Base-by-base conservation (phyloP, 169 alveolate genomes). In the Miamiensis avidus region DNA sequence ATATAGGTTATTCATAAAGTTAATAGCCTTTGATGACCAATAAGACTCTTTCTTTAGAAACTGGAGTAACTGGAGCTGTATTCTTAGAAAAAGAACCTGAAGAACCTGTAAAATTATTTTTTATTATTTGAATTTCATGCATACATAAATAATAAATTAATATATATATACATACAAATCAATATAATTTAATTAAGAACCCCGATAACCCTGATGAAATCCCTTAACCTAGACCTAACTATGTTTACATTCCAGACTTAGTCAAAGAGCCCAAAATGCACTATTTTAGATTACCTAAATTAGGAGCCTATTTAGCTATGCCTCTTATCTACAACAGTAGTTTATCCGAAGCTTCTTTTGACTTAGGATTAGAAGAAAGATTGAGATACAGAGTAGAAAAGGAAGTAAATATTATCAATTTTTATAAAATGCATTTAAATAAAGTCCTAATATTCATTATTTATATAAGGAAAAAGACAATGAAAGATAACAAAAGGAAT, bases 241-340 rank as follows among this genome's bases (percentile, higher is more conserved):
- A 82, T 76, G 90, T 95, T 31, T 87, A 88, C 75, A 89, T 95
- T 25, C 89, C 93, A 34, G 96, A 95, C 82, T 95, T 95, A 30
- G 96, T 94, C 29, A 90, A 94, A 78, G 97, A 95, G 73, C 91
- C 91, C 64, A 92, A 88, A 83, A 90, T 95, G 91, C 82, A 88
- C 74, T 95, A 88, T 83, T 95, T 92, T 82, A 86, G 91, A 88
- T 93, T 93, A 74, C 96, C 96, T 11, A 88, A 91, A 64, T 91
- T 95, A 34, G 98, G 98, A 25, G 91, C 97, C 20, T 95, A 89
- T 83, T 78, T 93, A 34, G 97, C 98, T 6, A 84, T 95, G 31
- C 92, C 90, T 72, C 86, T 95, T 25, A 89, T 91, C 69, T 95
- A 93, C 85, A 78, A 93, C 33, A 87, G 94, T 11, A 91, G 95